Percentiles rank a stretch among this genome's conserved stretches.
phyloP scores from a whole-genome alignment of 2,329 filamentous ascomycete genomes.

The Ascochyta lentis region DNA sequence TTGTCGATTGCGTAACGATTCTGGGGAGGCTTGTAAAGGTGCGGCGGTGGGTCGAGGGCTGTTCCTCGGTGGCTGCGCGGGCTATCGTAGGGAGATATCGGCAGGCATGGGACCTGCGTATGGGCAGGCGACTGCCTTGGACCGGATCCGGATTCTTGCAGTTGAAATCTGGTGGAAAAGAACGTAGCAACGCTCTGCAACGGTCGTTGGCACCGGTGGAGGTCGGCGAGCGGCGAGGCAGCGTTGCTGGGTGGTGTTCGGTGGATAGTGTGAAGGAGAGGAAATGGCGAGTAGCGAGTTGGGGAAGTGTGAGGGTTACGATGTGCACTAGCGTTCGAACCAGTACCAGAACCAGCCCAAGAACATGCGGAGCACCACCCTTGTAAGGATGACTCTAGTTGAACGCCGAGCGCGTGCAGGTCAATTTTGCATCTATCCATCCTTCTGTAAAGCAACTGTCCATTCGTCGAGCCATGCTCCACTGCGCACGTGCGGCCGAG shows the following conservation, averaged over 20 bases:
- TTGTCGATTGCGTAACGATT: conserved; percentile 17
- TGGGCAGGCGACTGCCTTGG: conserved; percentile 32
- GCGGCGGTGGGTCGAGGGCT: conserved; percentile 14
- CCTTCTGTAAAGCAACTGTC: neutral
- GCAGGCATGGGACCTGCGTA: conserved; percentile 39
- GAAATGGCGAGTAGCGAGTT: conserved; percentile 17
- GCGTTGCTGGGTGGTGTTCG: conserved; percentile 1
- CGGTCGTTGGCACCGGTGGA: neutral
- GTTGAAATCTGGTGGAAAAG: neutral
- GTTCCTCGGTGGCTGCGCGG: conserved; percentile 26
- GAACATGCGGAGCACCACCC: conserved; percentile 20
- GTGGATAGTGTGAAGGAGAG: conserved; percentile 10
- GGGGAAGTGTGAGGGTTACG: conserved; percentile 17
- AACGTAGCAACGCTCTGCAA: neutral
- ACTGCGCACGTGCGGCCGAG: neutral
- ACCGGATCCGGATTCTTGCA: conserved; percentile 15
- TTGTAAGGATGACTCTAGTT: conserved; percentile 4
- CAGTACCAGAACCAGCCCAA: neutral
- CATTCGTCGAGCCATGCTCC: neutral
- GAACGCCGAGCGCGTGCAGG: conserved; percentile 6
- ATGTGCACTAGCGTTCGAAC: conserved; percentile 13
- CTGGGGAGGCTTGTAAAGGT: neutral
- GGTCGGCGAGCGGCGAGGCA: conserved; percentile 10
- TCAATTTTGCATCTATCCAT: neutral
- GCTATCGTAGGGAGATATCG: conserved; percentile 40